These are phyloP conservation scores for Talaromyces stipitatus DNA, from an alignment of 495 filamentous ascomycete genomes.

Conservation along the genomic window DNA sequence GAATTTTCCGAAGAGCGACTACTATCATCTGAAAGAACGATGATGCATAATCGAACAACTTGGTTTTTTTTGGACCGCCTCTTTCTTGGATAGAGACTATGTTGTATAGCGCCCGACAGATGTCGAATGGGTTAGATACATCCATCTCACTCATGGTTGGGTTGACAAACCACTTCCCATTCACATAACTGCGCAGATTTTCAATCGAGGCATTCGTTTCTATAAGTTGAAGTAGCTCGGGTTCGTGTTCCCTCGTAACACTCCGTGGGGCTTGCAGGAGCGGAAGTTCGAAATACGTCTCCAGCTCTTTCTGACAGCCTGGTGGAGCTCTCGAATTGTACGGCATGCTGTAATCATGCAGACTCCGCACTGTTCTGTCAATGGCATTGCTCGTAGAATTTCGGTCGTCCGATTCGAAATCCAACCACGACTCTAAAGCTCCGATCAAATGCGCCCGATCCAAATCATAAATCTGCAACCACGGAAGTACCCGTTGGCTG, in stretches of 20 bases:
- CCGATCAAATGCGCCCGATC: background rate
- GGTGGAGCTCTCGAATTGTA: background rate
- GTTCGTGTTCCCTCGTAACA: constrained; percentile 2
- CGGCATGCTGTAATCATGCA: background rate
- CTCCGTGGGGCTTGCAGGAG: constrained; percentile 4
- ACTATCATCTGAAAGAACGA: constrained; percentile 6
- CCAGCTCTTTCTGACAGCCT: constrained; percentile 2
- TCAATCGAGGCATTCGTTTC: background rate
- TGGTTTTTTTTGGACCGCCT: constrained; percentile 2
- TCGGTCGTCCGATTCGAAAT: background rate
- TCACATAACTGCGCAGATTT: background rate
- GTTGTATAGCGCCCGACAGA: background rate
- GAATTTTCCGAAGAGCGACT: constrained; percentile 2
- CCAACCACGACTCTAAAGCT: background rate
- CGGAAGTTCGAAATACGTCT: background rate
- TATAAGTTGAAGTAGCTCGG: constrained; percentile 1
- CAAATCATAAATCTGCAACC: background rate
- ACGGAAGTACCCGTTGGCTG: background rate
- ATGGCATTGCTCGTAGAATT: background rate
- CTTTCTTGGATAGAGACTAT: constrained; percentile 3
- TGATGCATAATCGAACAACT: constrained; percentile 1
- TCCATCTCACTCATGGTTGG: background rate
- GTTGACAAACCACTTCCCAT: background rate
- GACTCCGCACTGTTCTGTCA: background rate
- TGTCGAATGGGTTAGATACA: background rate